Conservation (phyloP, 257 asterid species). For the Echium plantagineum region DNA sequence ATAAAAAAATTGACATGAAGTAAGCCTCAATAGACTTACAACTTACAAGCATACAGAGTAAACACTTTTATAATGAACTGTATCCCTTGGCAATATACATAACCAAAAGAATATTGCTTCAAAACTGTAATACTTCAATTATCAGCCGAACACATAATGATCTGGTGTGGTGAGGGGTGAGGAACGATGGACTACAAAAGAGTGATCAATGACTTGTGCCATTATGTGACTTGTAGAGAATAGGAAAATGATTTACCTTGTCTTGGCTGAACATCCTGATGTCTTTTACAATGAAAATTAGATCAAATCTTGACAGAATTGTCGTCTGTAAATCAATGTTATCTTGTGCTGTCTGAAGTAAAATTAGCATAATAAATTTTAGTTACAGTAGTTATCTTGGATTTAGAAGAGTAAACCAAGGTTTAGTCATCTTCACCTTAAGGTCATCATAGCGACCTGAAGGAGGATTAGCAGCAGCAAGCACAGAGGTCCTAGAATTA, state of each 20-base stretch:
- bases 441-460: conserved; percentile 99
- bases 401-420: background rate
- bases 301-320: conserved; percentile 90
- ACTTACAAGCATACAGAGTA: conserved; percentile 2
- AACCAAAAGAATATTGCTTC: background rate
- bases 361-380: conserved; percentile 17
- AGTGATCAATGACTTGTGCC: background rate
- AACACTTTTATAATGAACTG: too few species aligned
- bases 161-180: too few species aligned
- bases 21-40: background rate
- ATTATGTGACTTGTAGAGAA: too few species aligned
- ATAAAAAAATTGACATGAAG: conserved; percentile 8
- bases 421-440: conserved; percentile 33
- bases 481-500: conserved; percentile 98
- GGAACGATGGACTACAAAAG: too few species aligned
- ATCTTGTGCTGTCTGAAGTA: conserved; percentile 90
- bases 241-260: conserved; percentile 43
- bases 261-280: conserved; percentile 81
- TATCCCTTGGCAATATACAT: background rate
- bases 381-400: conserved; percentile 5
- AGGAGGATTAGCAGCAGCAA: conserved; percentile 99
- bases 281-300: conserved; percentile 92
- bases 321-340: conserved; percentile 99
- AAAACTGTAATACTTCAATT: too few species aligned
- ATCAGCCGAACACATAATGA: too few species aligned